phyloP scores from a whole-genome alignment of 805 yeast genomes.

The Starmerella kuoi region DNA sequence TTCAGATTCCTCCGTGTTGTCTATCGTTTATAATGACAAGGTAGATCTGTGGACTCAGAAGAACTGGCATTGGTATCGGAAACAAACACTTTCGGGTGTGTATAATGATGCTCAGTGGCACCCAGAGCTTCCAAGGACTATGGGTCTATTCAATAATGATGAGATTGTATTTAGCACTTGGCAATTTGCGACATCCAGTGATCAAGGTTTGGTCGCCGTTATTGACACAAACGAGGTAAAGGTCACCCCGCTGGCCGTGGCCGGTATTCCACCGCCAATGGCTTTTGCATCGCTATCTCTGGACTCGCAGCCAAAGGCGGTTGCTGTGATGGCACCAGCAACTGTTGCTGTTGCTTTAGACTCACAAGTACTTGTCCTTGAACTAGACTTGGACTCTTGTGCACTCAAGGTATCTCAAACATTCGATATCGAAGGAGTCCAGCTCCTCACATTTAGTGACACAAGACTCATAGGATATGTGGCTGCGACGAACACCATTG shows the following conservation, averaged over 20 bases:
- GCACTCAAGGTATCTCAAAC: not conserved
- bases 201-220: slow-evolving; percentile 68
- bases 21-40: slow-evolving; percentile 47
- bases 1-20: slow-evolving; percentile 61
- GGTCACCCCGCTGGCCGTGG: slow-evolving; percentile 70
- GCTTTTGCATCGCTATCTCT: slow-evolving; percentile 59
- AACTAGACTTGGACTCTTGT: slow-evolving; percentile 7
- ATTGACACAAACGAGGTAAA: slow-evolving; percentile 61
- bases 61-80: slow-evolving; percentile 92
- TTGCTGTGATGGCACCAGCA: slow-evolving; percentile 49
- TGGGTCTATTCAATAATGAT: slow-evolving; percentile 36
- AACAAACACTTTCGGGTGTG: slow-evolving; percentile 44
- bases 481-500: not conserved
- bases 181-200: slow-evolving; percentile 55
- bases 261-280: slow-evolving; percentile 93
- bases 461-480: not conserved
- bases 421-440: not conserved
- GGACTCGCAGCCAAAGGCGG: slow-evolving; percentile 46
- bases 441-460: slow-evolving; percentile 1
- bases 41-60: slow-evolving; percentile 86
- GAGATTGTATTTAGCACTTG: slow-evolving; percentile 28
- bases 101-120: slow-evolving; percentile 49
- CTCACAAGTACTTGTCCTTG: slow-evolving; percentile 1
- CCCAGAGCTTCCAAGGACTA: slow-evolving; percentile 71
- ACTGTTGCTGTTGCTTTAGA: slow-evolving; percentile 44